Evolutionary conservation across 352 stramenopile genomes (phyloP).

Genomic region (Pythium rhizo-oryzae): DNA sequence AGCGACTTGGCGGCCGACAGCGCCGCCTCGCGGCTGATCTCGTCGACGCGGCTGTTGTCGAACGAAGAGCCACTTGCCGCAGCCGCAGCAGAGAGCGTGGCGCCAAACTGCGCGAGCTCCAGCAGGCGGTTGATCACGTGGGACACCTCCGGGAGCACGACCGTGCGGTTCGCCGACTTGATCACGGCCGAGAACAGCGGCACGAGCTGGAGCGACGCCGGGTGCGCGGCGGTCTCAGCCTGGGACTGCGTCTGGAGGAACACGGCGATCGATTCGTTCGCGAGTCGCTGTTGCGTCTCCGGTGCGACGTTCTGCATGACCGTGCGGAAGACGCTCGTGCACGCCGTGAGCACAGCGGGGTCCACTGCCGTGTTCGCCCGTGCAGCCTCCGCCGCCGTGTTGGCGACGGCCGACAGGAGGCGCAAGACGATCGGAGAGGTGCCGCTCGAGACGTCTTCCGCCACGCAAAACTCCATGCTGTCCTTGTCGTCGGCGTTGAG

Average conservation of each 20-base stretch:
- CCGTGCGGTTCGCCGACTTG: slow-evolving; percentile 66
- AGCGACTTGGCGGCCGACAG: slow-evolving; percentile 74
- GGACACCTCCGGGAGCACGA: slow-evolving; percentile 61
- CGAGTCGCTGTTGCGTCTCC: slow-evolving; percentile 62
- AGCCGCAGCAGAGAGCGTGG: slow-evolving; percentile 12
- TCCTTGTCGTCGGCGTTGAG: slow-evolving; percentile 68
- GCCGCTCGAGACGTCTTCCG: slow-evolving; percentile 23
- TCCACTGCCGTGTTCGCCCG: slow-evolving; percentile 36
- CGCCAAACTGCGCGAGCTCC: slow-evolving; percentile 63
- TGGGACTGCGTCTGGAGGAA: slow-evolving; percentile 58
- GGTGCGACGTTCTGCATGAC: slow-evolving; percentile 79
- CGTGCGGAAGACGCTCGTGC: slow-evolving; percentile 65
- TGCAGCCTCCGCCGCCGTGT: slow-evolving; percentile 49
- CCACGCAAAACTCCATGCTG: slow-evolving; percentile 85
- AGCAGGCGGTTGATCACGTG: slow-evolving; percentile 77
- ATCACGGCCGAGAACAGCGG: slow-evolving; percentile 78
- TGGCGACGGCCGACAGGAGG: slow-evolving; percentile 63
- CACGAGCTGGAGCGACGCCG: slow-evolving; percentile 65
- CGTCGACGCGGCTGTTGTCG: slow-evolving; percentile 34
- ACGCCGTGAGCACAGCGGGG: slow-evolving; percentile 47
- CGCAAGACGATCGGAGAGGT: slow-evolving; percentile 62
- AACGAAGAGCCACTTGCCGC: slow-evolving; percentile 9
- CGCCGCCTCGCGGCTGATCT: slow-evolving; percentile 54
- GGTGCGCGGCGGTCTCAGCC: slow-evolving; percentile 30
- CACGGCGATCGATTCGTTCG: slow-evolving; percentile 54